Conservation (phyloP, 2,329 filamentous ascomycete genomes). For the Fusarium nisikadoi region DNA sequence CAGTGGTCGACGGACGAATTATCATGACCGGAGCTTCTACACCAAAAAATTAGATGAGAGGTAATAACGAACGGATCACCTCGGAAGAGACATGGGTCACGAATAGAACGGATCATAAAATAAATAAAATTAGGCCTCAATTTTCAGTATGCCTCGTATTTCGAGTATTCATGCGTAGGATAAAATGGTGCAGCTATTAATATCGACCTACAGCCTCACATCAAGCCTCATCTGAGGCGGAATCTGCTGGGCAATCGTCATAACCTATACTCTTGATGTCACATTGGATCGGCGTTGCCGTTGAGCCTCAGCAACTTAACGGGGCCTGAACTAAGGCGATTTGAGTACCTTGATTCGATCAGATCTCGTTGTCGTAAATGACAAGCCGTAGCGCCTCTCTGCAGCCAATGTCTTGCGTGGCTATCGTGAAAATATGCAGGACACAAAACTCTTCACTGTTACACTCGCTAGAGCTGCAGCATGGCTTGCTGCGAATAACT, state of each 20-base stretch:
- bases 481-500: background rate
- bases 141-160: background rate
- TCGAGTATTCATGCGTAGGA: background rate
- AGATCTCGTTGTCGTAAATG: constrained; percentile 22
- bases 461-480: background rate
- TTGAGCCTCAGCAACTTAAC: constrained; percentile 1
- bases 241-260: background rate
- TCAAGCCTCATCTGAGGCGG: background rate
- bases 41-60: constrained; percentile 3
- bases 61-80: background rate
- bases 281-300: constrained; percentile 1
- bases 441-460: background rate
- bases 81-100: background rate
- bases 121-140: constrained; percentile 4
- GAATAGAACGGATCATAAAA: constrained; percentile 2
- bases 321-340: constrained; percentile 3
- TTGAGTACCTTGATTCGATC: constrained; percentile 2
- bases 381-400: constrained; percentile 1
- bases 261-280: background rate
- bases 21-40: constrained; percentile 51
- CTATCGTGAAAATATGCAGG: constrained; percentile 1
- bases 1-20: constrained; percentile 81
- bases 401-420: constrained; percentile 1
- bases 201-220: background rate
- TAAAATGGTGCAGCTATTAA: background rate